phyloP scores from a whole-genome alignment of 345 rosid species.

The Durio zibethinus region DNA sequence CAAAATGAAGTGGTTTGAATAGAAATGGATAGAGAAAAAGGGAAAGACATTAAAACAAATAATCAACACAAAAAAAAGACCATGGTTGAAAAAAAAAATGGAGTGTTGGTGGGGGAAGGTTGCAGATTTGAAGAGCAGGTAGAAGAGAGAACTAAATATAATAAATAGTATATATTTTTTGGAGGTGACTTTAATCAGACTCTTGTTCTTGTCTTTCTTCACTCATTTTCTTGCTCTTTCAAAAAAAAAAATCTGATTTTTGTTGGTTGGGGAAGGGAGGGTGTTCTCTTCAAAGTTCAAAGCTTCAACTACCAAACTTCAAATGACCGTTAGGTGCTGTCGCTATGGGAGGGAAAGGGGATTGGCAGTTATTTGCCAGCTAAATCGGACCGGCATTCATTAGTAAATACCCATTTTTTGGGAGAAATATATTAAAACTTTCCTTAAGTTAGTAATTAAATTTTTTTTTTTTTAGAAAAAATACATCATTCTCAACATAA shows the following conservation, averaged over 20 bases:
- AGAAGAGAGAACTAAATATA: slow-evolving; percentile 13
- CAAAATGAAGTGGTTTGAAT: not conserved
- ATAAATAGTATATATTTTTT: not conserved
- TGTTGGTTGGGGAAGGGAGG: not conserved
- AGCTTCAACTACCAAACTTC: slow-evolving; percentile 47
- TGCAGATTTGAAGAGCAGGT: slow-evolving; percentile 47
- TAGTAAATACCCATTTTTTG: not conserved
- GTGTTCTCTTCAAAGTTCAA: not conserved
- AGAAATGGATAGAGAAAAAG: not conserved
- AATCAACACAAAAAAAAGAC: not conserved
- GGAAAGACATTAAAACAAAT: not conserved
- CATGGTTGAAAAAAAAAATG: not conserved
- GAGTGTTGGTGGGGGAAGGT: not conserved
- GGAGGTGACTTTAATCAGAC: not conserved
- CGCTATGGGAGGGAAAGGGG: not conserved
- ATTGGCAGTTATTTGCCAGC: not conserved
- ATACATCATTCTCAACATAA: not conserved
- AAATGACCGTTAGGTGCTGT: slow-evolving; percentile 53
- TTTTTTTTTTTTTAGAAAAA: not conserved
- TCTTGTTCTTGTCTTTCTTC: not conserved
- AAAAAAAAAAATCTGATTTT: not conserved
- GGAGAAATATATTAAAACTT: no score
- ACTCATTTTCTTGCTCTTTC: not conserved
- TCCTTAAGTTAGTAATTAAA: no score
- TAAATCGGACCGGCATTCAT: not conserved